Conservation (phyloP, 768 basidiomycete genomes). For the Tricholoma matsutake region DNA sequence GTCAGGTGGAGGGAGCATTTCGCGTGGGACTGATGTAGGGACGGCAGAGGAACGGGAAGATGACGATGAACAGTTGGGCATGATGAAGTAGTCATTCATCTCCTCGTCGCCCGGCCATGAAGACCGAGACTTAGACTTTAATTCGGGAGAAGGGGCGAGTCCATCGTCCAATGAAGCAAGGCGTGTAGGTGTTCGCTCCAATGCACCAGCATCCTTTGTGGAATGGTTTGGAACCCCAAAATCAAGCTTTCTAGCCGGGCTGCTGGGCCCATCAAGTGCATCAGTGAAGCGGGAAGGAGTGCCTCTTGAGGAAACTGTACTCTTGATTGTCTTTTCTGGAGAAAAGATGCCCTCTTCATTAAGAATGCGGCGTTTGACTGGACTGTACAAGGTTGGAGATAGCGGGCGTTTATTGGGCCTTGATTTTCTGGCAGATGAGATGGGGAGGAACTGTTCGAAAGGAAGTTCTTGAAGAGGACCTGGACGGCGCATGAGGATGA, state of each 20-base stretch:
- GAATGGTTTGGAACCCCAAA: conserved; percentile 41
- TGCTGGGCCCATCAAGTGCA: conserved; percentile 30
- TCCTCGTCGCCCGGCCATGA: conserved; percentile 13
- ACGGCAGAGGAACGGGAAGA: conserved; percentile 12
- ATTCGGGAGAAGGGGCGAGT: conserved; percentile 29
- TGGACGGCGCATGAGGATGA: conserved; percentile 32
- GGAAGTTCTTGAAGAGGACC: conserved; percentile 64
- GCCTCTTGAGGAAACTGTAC: conserved; percentile 23
- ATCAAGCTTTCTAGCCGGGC: conserved; percentile 51
- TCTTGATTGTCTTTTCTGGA: conserved; percentile 35
- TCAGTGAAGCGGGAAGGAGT: conserved; percentile 20
- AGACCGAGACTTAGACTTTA: conserved; percentile 11
- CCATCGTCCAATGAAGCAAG: conserved; percentile 9
- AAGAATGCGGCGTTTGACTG: conserved; percentile 68
- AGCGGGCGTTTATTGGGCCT: conserved; percentile 56
- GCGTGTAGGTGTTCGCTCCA: conserved; percentile 20
- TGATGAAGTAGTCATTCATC: conserved; percentile 21
- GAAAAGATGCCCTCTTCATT: conserved; percentile 48
- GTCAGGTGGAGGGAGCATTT: conserved; percentile 41
- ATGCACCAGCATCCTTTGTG: conserved; percentile 7
- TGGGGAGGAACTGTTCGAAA: conserved; percentile 49
- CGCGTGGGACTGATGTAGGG: conserved; percentile 30
- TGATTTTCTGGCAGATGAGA: conserved; percentile 24
- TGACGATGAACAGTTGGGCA: conserved; percentile 14
- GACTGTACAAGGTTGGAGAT: conserved; percentile 55